phyloP scores from a whole-genome alignment of 2,329 filamentous ascomycete species.

The Geosmithia morbida region DNA sequence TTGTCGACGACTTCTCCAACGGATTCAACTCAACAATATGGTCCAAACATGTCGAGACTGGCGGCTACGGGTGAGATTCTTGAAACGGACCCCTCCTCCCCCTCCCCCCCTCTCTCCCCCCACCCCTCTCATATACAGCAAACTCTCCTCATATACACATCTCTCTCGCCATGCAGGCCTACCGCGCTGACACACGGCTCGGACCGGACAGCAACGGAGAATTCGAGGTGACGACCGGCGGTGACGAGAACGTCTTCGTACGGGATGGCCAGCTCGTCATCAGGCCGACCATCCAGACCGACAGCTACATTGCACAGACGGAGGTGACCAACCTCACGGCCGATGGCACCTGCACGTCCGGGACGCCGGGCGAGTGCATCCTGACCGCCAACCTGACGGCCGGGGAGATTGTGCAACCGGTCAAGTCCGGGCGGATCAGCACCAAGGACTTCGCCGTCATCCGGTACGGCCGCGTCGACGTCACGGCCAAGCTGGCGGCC shows the following conservation, averaged over 20 bases:
- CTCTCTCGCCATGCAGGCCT: no score
- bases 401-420: slow-evolving; percentile 31
- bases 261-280: neutral
- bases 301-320: neutral
- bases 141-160: no score
- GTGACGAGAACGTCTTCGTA: neutral
- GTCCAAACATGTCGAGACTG: neutral
- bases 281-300: neutral
- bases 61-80: neutral
- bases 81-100: no score
- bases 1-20: neutral
- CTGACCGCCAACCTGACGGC: slow-evolving; percentile 1
- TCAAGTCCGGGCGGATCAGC: slow-evolving; percentile 31
- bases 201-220: neutral
- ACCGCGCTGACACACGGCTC: neutral
- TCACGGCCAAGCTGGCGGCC: slow-evolving; percentile 33
- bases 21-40: neutral
- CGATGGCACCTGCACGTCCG: neutral
- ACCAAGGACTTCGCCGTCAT: slow-evolving; percentile 29
- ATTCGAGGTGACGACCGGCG: neutral
- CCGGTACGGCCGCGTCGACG: slow-evolving; percentile 35
- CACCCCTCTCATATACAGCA: no score
- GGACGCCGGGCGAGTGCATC: neutral
- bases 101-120: no score
- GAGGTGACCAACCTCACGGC: neutral